These are phyloP conservation scores for Clitopilus hobsonii DNA, from an alignment of 768 basidiomycete species.

Conservation along the genomic window DNA sequence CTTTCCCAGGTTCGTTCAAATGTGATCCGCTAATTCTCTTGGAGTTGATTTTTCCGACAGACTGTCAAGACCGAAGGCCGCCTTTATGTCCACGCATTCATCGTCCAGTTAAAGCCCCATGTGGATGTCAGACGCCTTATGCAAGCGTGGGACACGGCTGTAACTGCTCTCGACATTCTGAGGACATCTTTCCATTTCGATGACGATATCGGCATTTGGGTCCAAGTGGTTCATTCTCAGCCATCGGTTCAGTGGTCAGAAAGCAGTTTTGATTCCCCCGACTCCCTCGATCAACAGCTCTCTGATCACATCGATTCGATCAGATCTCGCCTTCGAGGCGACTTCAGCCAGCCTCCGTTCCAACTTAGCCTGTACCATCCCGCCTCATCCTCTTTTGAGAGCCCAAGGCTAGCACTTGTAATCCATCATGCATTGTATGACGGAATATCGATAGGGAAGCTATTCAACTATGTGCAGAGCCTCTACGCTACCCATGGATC, in stretches of 20 bases:
- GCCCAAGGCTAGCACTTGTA: slow-evolving; percentile 27
- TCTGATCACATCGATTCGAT: slow-evolving; percentile 13
- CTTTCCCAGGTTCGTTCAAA: slow-evolving; percentile 34
- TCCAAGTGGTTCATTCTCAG: slow-evolving; percentile 23
- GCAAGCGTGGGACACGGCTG: slow-evolving; percentile 30
- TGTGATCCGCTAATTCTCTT: no score
- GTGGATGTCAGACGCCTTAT: slow-evolving; percentile 23
- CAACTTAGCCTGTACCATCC: slow-evolving; percentile 24
- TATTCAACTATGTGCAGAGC: slow-evolving; percentile 26
- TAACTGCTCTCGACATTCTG: slow-evolving; percentile 31
- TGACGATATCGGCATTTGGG: slow-evolving; percentile 27
- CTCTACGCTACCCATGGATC: slow-evolving; percentile 20
- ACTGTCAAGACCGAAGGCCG: slow-evolving; percentile 23
- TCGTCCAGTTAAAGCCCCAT: slow-evolving; percentile 13
- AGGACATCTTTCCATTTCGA: slow-evolving; percentile 45
- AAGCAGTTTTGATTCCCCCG: slow-evolving; percentile 9
- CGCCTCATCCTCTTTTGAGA: neutral
- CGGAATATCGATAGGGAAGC: slow-evolving; percentile 33
- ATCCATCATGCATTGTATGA: slow-evolving; percentile 49
- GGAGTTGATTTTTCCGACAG: slow-evolving; percentile 14
- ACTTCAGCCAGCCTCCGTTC: slow-evolving; percentile 23
- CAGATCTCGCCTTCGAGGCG: slow-evolving; percentile 15
- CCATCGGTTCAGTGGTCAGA: slow-evolving; percentile 16
- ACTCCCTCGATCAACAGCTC: slow-evolving; percentile 15
- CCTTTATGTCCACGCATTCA: slow-evolving; percentile 28